Base-by-base conservation (phyloP, 1,139 yeast genomes). In the Nakaseomyces glabratus region DNA sequence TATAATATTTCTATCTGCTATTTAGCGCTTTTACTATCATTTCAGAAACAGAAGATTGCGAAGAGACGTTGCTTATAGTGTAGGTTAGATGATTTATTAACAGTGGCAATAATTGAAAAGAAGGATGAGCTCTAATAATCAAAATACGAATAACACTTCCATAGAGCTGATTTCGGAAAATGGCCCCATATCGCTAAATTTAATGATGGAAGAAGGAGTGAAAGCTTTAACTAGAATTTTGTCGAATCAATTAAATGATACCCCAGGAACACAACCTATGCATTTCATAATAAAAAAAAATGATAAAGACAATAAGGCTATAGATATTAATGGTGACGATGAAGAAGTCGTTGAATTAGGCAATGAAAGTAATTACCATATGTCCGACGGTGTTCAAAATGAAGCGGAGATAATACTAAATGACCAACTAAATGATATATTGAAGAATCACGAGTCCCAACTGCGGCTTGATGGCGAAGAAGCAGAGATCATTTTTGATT, bases 41-140 rank as follows among this genome's bases (percentile, higher is more conserved):
- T n/a, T n/a, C n/a, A 90, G 57, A 85, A 86, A 60, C 96, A 86
- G 61, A 71, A 96, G 51, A 88, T 90, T 1, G 61, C 82, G 59
- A 82, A 80, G 61, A 79, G 57, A 46, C 59, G 60, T 39, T 61
- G 43, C 10, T 10, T 19, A 19, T 19, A 19, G 21, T 19, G 21
- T 19, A 10, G 21, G 21, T 7, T 7, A 10, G 21, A 19, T 7
- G 21, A 19, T 7, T 7, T 7, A 19, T 19, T 7, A 19, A 10
- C 21, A 10, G 21, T 7, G 9, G 21, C 10, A 19, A 7, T 19
- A 10, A n/a, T n/a, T n/a, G n/a, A n/a, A n/a, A n/a, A 7, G 21
- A 17, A 26, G n/a, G 20, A 26, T 26, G 30, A 26, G 30, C 21
- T 11, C 30, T 10, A 26, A 17, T 17, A 21, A 20, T 5, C 19